These are phyloP conservation scores for Drosera capensis DNA, from an alignment of 148 eudicot genomes.

Conservation along the genomic window DNA sequence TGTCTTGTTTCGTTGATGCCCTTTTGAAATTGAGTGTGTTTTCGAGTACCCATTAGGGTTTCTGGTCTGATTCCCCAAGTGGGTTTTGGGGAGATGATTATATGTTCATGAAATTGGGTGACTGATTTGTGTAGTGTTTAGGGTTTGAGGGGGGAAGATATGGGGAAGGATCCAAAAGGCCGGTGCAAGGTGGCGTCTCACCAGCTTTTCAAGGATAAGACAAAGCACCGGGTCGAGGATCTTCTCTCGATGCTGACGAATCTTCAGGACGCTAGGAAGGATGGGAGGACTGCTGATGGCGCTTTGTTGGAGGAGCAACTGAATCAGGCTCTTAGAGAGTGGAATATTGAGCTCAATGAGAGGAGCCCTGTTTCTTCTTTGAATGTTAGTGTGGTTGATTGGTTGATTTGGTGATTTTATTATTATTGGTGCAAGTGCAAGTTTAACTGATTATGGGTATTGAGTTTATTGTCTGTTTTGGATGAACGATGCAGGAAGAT, in stretches of 20 bases:
- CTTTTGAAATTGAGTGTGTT: too few species aligned
- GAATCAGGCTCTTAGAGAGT: constrained; percentile 23
- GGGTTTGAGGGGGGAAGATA: constrained; percentile 1
- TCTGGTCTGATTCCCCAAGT: too few species aligned
- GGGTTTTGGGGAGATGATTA: too few species aligned
- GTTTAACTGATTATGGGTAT: neutral
- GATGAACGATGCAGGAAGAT: constrained; percentile 19
- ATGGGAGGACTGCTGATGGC: constrained; percentile 25
- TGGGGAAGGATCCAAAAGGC: constrained; percentile 24
- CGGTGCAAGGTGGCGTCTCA: constrained; percentile 21
- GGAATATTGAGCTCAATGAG: constrained; percentile 35
- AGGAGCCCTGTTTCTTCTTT: constrained; percentile 30
- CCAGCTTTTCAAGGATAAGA: constrained; percentile 24
- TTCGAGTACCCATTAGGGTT: too few species aligned
- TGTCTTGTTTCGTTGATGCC: too few species aligned
- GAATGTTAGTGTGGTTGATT: constrained; percentile 17
- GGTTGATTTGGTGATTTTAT: too few species aligned
- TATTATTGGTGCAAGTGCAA: neutral
- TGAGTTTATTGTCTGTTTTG: constrained; percentile 2
- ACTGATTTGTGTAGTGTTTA: neutral
- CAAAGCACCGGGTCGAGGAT: constrained; percentile 29
- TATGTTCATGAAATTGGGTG: constrained; percentile 1
- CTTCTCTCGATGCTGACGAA: constrained; percentile 21
- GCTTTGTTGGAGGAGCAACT: constrained; percentile 27
- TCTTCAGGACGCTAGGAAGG: constrained; percentile 26